phyloP scores from a whole-genome alignment of 1,284 basidiomycete genomes.

The Cutaneotrichosporon mucoides region DNA sequence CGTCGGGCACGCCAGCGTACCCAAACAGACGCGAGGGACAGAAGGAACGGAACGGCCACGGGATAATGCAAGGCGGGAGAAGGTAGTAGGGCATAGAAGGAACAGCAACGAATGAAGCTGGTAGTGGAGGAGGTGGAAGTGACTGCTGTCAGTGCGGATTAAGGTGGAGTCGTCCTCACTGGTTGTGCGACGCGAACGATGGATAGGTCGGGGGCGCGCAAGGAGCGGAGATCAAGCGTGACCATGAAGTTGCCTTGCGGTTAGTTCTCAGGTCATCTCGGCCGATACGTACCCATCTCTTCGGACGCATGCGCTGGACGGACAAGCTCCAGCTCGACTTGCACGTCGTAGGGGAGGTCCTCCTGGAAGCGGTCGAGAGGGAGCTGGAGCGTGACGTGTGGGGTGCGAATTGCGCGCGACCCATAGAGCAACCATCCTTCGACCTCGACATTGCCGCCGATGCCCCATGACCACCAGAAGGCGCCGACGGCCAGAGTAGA shows the following conservation, averaged over 20 bases:
- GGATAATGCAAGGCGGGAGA: conserved; percentile 41
- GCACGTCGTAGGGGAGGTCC: conserved; percentile 47
- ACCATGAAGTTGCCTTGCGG: conserved; percentile 49
- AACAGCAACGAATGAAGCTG: conserved; percentile 21
- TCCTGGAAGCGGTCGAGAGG: conserved; percentile 37
- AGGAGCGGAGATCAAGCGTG: conserved; percentile 39
- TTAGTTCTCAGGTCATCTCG: background rate
- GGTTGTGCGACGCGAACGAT: conserved; percentile 42
- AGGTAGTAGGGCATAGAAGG: conserved; percentile 28
- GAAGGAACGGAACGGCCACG: conserved; percentile 42
- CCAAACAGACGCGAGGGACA: conserved; percentile 42
- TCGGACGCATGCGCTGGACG: conserved; percentile 30
- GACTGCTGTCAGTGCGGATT: conserved; percentile 26
- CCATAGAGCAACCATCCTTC: conserved; percentile 49
- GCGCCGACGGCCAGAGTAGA: conserved; percentile 44
- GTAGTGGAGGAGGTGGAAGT: conserved; percentile 38
- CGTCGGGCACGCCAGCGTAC: conserved; percentile 22
- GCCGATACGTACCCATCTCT: conserved; percentile 33
- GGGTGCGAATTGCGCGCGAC: conserved; percentile 28
- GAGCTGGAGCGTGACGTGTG: conserved; percentile 41
- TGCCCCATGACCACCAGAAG: conserved; percentile 49
- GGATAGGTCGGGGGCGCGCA: conserved; percentile 21
- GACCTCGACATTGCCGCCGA: conserved; percentile 42
- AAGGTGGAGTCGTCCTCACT: conserved; percentile 21
- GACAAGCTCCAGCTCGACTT: conserved; percentile 48